Conservation (phyloP, 345 rosid genomes). For the Rhodamnia argentea region DNA sequence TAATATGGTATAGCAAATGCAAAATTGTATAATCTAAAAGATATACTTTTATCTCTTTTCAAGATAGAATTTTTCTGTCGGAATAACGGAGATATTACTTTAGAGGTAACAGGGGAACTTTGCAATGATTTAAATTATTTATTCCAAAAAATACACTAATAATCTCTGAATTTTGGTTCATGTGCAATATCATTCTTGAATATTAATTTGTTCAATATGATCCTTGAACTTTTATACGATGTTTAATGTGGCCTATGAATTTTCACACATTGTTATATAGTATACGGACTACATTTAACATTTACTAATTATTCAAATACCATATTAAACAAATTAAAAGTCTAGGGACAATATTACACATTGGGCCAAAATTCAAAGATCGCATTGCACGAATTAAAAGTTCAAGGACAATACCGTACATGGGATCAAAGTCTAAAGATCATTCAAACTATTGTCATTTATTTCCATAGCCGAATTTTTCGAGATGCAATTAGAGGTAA, state of each 20-base stretch:
- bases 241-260: not conserved
- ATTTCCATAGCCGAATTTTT: not conserved
- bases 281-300: not conserved
- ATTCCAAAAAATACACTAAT: not conserved
- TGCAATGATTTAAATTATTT: not conserved
- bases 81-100: not conserved
- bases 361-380: accelerated
- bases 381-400: accelerated
- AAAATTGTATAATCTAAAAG: not conserved
- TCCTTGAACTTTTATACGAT: not conserved
- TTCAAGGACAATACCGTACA: accelerated
- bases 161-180: not conserved
- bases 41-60: not conserved
- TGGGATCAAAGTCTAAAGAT: no score
- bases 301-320: not conserved
- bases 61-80: not conserved
- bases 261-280: not conserved
- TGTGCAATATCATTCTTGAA: accelerated
- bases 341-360: accelerated
- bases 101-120: not conserved
- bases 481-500: not conserved
- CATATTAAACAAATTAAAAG: not conserved
- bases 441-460: not conserved
- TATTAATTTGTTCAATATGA: not conserved
- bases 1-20: not conserved